Conservation (phyloP, 768 basidiomycete genomes). For the Tricholoma sp. region DNA sequence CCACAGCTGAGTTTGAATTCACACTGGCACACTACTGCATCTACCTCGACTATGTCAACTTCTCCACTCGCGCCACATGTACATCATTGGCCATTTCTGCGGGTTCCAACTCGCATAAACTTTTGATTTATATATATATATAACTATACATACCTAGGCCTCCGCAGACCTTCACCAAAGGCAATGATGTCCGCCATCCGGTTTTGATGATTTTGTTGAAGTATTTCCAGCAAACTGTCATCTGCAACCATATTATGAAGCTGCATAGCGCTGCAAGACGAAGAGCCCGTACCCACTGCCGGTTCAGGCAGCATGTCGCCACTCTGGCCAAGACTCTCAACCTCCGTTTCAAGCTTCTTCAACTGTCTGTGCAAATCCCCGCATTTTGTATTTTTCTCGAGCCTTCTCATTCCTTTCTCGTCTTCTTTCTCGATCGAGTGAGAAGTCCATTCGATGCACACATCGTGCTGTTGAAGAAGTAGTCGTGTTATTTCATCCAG, state of each 20-base stretch:
- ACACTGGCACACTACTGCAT: no score
- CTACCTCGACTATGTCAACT: no score
- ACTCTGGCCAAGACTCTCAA: neutral
- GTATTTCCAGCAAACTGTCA: slow-evolving; percentile 4
- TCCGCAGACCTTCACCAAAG: slow-evolving; percentile 10
- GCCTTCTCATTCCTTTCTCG: neutral
- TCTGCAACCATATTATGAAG: slow-evolving; percentile 4
- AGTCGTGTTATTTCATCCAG: neutral
- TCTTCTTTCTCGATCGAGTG: neutral
- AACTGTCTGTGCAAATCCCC: neutral
- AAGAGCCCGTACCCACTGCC: neutral
- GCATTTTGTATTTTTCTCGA: neutral
- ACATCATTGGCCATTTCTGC: no score
- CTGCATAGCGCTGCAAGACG: neutral
- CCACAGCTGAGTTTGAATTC: no score
- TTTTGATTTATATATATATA: no score
- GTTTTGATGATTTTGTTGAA: slow-evolving; percentile 7
- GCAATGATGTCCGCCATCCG: slow-evolving; percentile 8
- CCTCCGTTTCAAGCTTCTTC: neutral
- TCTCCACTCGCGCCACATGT: no score
- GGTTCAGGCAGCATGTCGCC: neutral
- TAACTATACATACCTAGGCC: no score
- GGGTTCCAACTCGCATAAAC: no score
- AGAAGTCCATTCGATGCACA: neutral
- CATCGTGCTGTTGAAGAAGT: neutral